Evolutionary conservation across 306 rosid genomes (phyloP), one percentile per base, ranked within the genome.

Genomic region (Malus asiatica): DNA sequence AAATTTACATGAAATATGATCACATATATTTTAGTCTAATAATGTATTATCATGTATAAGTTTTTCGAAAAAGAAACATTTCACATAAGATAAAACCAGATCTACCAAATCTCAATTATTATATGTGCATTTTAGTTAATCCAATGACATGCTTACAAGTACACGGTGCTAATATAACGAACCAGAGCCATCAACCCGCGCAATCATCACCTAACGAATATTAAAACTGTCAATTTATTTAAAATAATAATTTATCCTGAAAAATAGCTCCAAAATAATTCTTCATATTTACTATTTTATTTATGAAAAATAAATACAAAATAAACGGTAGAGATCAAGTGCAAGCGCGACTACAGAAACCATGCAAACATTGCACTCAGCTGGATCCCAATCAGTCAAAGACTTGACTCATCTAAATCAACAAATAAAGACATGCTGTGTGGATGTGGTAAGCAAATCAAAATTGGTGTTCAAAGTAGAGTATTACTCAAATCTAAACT

Each of bases 111-210:
- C 62, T 29, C 42, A 10, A 53, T n/a, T 22, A 11, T 63, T 12
- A 6, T 2, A 32, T 4, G 75, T 53, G 63, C 35, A 11, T 12
- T 5, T 33, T 33, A 33, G 38, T n/a, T 32, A 62, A 22, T 72
- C 76, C 10, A 71, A 42, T 64, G 18, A 22, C 11, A 40, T 15
- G 16, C 18, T 3, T 48, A 14, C 70, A 64, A 57, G 68, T 45
- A 3, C 62, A 72, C 81, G 81, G 66, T 66, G 27, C 57, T 27
- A 61, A 38, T 65, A 2, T 0, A 72, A 63, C 18, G 22, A 63
- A 15, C 20, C 42, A 6, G 19, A 63, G 12, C 4, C 7, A 14
- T 15, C 2, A 30, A 63, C n/a, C 10, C 18, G 33, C 3, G 18
- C 33, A 60, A 22, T 60, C 19, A 11, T 32, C 66, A 61, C 20